Percentiles rank a stretch among this genome's conserved stretches.
Evolutionary conservation across 495 filamentous ascomycete genomes (phyloP).

Genomic region (Echria macrotheca): DNA sequence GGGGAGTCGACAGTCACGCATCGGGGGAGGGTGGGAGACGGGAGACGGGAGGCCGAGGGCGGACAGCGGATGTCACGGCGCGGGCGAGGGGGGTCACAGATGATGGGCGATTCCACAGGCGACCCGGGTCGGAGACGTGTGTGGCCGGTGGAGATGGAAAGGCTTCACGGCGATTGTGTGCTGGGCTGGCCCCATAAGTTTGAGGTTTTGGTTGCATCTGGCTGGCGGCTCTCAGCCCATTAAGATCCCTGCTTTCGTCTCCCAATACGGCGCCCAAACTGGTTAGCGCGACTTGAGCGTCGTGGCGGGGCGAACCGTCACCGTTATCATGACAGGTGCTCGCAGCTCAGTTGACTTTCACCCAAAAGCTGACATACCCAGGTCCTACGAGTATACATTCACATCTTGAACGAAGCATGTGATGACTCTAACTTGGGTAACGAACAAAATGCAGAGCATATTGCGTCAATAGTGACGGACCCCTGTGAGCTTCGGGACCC

Average conservation of each 20-base stretch:
- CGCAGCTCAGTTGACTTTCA: too few species aligned
- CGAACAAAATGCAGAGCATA: too few species aligned
- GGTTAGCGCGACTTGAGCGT: neutral
- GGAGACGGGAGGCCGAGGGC: neutral
- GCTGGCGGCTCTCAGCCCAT: conserved; percentile 19
- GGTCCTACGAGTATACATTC: too few species aligned
- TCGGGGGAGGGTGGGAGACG: conserved; percentile 3
- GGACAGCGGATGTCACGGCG: neutral
- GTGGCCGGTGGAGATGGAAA: conserved; percentile 12
- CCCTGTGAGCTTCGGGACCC: too few species aligned
- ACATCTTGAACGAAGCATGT: too few species aligned
- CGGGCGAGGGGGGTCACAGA: neutral
- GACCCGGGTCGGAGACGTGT: neutral
- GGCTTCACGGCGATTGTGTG: conserved; percentile 12
- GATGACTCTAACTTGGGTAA: too few species aligned
- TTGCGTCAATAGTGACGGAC: too few species aligned
- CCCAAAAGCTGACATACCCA: too few species aligned
- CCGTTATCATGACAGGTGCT: too few species aligned
- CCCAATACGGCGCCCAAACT: conserved; percentile 3
- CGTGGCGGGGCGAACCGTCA: too few species aligned
- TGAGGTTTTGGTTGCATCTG: conserved; percentile 2
- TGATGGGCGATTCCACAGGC: conserved; percentile 6
- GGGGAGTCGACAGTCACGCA: conserved; percentile 14
- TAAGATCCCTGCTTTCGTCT: conserved; percentile 14
- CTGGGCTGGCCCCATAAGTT: conserved; percentile 3